Base-by-base conservation (phyloP, 2,329 filamentous ascomycete genomes). In the Aspergillus neotritici region DNA sequence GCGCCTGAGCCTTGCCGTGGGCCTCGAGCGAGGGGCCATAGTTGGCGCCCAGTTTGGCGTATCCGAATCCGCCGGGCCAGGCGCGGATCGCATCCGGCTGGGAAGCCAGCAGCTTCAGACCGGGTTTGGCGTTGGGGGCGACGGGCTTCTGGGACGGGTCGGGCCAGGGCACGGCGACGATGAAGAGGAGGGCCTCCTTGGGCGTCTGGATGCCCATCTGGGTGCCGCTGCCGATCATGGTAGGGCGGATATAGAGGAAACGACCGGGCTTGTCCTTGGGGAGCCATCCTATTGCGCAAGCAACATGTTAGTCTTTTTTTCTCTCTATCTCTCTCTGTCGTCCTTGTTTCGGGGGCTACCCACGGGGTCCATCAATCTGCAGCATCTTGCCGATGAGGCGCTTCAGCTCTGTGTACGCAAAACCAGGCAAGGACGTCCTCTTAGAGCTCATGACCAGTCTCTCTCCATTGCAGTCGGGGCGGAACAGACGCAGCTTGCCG, bases 1-100 rank as follows among this genome's bases (percentile, higher is more conserved):
- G 70, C 9, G 71, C 72, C 43, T 82, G 73, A 3, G 90, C 90
- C 65, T 90, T 85, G 13, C 77, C 76, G 37, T 89, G 89, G 3
- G 87, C 86, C 41, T 87, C 75, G 41, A 96, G 75, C 14, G 80
- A 83, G 13, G 90, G 90, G 0, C 90, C 90, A 66, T 95, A 96
- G 74, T 95, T 96, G 48, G 90, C 90, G 42, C 90, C 90, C 29
- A 96, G 79, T 70, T 96, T 96, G 48, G 89, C 88, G 61, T 85
- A 90, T 1, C 90, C 90, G 64, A 94, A 94, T 8, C 91, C 90
- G 48, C 90, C 90, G 14, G 87, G 88, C 90, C 90, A 96, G 10
- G 90, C 89, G 52, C 90, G 84, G 45, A 94, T 82, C 73, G 84
- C 87, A 65, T 94, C 87, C 53, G 90, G 82, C 43, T 80, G 78